Conservation (phyloP, 2,329 filamentous ascomycete species). For the Phoma sp. region DNA sequence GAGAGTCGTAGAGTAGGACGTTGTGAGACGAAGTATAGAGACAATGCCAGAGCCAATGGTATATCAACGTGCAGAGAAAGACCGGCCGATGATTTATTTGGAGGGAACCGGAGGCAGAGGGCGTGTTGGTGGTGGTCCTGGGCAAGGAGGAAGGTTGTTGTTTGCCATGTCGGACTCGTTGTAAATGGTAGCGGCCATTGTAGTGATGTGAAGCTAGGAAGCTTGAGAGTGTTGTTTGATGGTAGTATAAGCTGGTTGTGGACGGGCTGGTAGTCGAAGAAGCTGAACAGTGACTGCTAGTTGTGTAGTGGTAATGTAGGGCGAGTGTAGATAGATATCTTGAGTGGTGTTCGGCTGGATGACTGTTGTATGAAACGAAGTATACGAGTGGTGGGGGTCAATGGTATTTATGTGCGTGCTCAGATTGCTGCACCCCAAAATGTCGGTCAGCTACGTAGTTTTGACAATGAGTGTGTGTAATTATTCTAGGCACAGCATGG, state of each 20-base stretch:
- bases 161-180: conserved; percentile 48
- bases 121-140: conserved; percentile 55
- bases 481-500: conserved; percentile 44
- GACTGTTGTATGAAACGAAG: conserved; percentile 42
- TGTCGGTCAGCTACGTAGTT: conserved; percentile 50
- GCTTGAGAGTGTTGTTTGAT: conserved; percentile 6
- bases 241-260: conserved; percentile 9
- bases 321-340: conserved; percentile 27
- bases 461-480: conserved; percentile 50
- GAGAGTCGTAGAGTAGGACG: conserved; percentile 28
- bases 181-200: conserved; percentile 46
- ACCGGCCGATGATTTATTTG: conserved; percentile 41
- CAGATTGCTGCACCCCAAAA: conserved; percentile 45
- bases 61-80: conserved; percentile 18
- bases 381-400: conserved; percentile 35
- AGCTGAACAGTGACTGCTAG: conserved; percentile 19
- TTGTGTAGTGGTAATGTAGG: conserved; percentile 16
- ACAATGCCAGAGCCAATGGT: conserved; percentile 35
- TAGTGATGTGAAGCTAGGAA: conserved; percentile 16
- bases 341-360: conserved; percentile 29
- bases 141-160: conserved; percentile 55
- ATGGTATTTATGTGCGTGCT: conserved; percentile 49
- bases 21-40: conserved; percentile 12
- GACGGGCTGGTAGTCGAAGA: conserved; percentile 14
- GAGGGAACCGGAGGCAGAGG: conserved; percentile 55